Conservation (phyloP, 305 asterid genomes). For the Plantago coronopus region DNA sequence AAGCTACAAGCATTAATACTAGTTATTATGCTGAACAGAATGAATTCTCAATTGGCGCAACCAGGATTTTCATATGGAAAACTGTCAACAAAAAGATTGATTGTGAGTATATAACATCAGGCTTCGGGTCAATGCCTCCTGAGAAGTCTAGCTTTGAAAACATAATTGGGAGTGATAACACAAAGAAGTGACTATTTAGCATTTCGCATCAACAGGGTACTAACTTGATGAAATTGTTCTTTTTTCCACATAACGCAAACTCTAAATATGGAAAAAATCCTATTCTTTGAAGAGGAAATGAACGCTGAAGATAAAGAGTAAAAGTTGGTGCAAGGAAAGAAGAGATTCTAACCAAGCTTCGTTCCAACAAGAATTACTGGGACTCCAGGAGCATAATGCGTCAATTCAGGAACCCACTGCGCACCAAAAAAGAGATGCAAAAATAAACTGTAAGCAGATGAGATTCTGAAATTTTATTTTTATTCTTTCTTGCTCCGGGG, state of each 20-base stretch:
- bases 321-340: constrained; percentile 14
- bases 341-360: constrained; percentile 43
- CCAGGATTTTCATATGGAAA: too few species aligned
- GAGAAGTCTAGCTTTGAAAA: too few species aligned
- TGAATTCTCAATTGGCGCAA: too few species aligned
- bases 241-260: too few species aligned
- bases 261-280: too few species aligned
- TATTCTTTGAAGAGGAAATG: background rate
- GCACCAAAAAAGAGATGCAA: constrained; percentile 1
- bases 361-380: constrained; percentile 53
- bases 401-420: constrained; percentile 49
- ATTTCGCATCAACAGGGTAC: background rate
- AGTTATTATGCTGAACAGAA: too few species aligned
- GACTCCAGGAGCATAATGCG: constrained; percentile 55
- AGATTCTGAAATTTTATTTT: constrained; percentile 1
- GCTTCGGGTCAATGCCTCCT: too few species aligned
- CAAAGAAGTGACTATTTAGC: too few species aligned
- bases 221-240: background rate
- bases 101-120: too few species aligned
- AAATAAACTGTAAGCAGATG: background rate
- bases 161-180: too few species aligned
- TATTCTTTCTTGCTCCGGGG: background rate
- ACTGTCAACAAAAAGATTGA: too few species aligned
- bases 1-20: too few species aligned
- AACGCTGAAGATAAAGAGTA: background rate